These are phyloP conservation scores for Malus asiatica DNA, from an alignment of 306 rosid species.

Conservation along the genomic window DNA sequence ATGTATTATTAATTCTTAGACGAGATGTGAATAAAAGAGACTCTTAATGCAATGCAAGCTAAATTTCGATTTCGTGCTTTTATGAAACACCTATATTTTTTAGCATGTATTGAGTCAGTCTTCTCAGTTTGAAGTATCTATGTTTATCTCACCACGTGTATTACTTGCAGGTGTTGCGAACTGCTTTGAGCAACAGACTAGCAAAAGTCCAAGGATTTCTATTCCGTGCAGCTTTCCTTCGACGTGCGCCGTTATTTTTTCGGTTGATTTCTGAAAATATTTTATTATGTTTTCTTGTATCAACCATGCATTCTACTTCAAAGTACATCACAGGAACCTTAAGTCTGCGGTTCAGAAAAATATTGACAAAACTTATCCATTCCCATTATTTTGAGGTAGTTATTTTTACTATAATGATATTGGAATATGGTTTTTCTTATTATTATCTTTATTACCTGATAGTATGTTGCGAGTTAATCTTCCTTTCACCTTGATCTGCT, in stretches of 20 bases:
- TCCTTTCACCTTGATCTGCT: neutral
- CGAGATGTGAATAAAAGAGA: neutral
- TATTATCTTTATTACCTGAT: neutral
- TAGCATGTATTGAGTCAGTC: neutral
- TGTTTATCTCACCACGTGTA: neutral
- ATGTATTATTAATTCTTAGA: neutral
- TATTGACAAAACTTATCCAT: slow-evolving; percentile 83
- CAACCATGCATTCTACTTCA: slow-evolving; percentile 81
- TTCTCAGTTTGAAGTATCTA: neutral
- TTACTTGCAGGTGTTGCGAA: slow-evolving; percentile 69
- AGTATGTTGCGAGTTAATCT: neutral
- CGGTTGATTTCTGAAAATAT: slow-evolving; percentile 85
- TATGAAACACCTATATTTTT: neutral
- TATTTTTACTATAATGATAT: slow-evolving; percentile 5
- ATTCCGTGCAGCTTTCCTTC: slow-evolving; percentile 98
- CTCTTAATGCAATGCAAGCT: neutral
- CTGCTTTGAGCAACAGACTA: slow-evolving; percentile 95
- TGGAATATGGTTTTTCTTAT: neutral
- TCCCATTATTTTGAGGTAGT: slow-evolving; percentile 92
- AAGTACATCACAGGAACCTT: slow-evolving; percentile 84
- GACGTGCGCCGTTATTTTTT: slow-evolving; percentile 82
- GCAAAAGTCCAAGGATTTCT: slow-evolving; percentile 99
- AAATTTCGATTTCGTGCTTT: neutral
- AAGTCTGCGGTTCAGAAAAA: slow-evolving; percentile 90
- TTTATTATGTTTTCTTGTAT: slow-evolving; percentile 78